Base-by-base conservation (phyloP, 2,329 filamentous ascomycete species). In the Thelonectria blattea region DNA sequence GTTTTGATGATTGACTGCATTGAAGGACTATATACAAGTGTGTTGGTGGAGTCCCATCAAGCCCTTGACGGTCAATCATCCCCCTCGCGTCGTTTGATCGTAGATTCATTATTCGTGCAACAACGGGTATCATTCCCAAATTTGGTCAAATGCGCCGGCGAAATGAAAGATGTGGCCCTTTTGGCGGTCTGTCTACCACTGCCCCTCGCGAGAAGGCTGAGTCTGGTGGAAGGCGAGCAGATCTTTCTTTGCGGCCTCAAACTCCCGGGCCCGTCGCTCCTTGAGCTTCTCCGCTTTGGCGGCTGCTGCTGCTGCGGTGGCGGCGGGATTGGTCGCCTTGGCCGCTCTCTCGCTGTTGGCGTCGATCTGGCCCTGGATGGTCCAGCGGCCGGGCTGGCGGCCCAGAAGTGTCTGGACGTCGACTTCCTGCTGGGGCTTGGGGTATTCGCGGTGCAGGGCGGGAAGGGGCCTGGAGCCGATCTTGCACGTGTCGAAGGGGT, bases 171-270 rank as follows among this genome's bases (percentile, higher is more conserved):
- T 42, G 41, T 34, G 30, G 51, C 49, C 50, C 46, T 51, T 37
- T 24, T n/a, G 49, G 45, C 39, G 41, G 37, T 27, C 24, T 30
- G 27, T 30, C 34, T 30, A 45, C 54, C 53, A 47, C 22, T 45
- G n/a, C 20, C 49, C 39, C 24, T 61, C 39, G 41, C 20, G 24
- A 48, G 52, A 42, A 32, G 47, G 56, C 20, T 61, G 60, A 24
- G 71, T 59, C 42, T 70, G 62, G 55, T 76, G 74, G 32, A 75
- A 75, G 48, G 75, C 75, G 15, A 81, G 75, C 15, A 85, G 73
- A 34, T 82, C 76, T 60, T 70, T 73, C 76, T 85, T 86, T 27
- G 76, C 76, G 37, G 77, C 75, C 53, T 81, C 80, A 41, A 85
- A 75, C 47, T 79, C 77, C 60, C 71, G 72, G 15, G 72, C 72